phyloP scores from a whole-genome alignment of 768 basidiomycete species.

The Pleurotus tuoliensis region DNA sequence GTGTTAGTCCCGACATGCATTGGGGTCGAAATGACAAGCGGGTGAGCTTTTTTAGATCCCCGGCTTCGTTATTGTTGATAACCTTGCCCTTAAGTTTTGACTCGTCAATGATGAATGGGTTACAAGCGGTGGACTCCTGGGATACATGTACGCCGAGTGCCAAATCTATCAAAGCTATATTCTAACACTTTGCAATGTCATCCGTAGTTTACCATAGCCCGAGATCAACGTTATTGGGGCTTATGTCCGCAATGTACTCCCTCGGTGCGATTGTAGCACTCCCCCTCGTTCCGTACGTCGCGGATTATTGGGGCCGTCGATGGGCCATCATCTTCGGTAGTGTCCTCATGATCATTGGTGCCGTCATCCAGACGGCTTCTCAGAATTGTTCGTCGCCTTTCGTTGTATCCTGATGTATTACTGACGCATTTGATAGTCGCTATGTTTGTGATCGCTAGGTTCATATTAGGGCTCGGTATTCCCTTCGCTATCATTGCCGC shows the following conservation, averaged over 20 bases:
- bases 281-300: slow-evolving; percentile 48
- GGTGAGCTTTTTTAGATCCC: slow-evolving; percentile 19
- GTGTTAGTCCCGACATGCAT: slow-evolving; percentile 57
- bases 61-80: neutral
- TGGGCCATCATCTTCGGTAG: slow-evolving; percentile 50
- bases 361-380: slow-evolving; percentile 39
- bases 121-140: slow-evolving; percentile 59
- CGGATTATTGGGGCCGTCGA: slow-evolving; percentile 48
- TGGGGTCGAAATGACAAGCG: slow-evolving; percentile 61
- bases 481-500: slow-evolving; percentile 62
- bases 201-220: slow-evolving; percentile 49
- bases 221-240: slow-evolving; percentile 49
- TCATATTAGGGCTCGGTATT: slow-evolving; percentile 56
- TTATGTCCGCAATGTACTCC: slow-evolving; percentile 56
- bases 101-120: slow-evolving; percentile 59
- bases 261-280: slow-evolving; percentile 54
- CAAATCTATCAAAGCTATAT: neutral
- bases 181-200: neutral
- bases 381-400: slow-evolving; percentile 39
- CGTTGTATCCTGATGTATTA: neutral
- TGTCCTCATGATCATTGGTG: slow-evolving; percentile 45
- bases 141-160: slow-evolving; percentile 38
- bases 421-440: slow-evolving; percentile 32
- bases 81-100: slow-evolving; percentile 37
- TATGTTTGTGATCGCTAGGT: slow-evolving; percentile 56